A percentile compares a stretch with the other conserved stretches of the same genome.
phyloP scores from a whole-genome alignment of 202 grass and related monocot genomes.

The Digitaria exilis region DNA sequence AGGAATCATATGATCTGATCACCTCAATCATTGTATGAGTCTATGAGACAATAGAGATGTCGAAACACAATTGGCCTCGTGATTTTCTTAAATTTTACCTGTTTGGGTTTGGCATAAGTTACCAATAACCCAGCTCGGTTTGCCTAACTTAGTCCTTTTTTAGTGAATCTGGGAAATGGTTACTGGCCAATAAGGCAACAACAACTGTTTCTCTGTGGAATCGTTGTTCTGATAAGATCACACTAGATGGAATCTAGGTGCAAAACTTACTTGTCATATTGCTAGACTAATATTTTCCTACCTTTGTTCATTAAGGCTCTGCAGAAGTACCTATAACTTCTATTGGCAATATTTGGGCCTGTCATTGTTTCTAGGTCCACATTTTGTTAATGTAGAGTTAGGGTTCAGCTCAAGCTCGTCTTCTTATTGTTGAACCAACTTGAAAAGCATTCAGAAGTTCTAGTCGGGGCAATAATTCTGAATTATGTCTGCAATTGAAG shows the following conservation, averaged over 20 bases:
- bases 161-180: not conserved
- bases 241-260: constrained; percentile 2
- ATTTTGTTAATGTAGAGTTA: not conserved
- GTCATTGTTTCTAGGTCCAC: not conserved
- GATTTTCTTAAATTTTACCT: no score
- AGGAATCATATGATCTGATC: not conserved
- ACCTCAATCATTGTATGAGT: not conserved
- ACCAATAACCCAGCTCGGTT: not conserved
- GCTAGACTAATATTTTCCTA: not conserved
- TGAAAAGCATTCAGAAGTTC: not conserved
- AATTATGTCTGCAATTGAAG: not conserved
- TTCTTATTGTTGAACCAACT: not conserved
- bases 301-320: not conserved
- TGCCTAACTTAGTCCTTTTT: not conserved
- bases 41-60: no score
- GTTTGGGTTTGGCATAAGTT: not conserved
- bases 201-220: not conserved
- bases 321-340: not conserved
- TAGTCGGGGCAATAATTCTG: not conserved
- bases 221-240: not conserved
- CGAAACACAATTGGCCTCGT: no score
- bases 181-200: not conserved
- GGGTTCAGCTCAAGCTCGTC: not conserved
- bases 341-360: not conserved
- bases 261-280: not conserved